Percentiles rank a stretch among this genome's conserved stretches.
Evolutionary conservation across 768 basidiomycete genomes (phyloP).

Genomic region (Kwoniella sp.): DNA sequence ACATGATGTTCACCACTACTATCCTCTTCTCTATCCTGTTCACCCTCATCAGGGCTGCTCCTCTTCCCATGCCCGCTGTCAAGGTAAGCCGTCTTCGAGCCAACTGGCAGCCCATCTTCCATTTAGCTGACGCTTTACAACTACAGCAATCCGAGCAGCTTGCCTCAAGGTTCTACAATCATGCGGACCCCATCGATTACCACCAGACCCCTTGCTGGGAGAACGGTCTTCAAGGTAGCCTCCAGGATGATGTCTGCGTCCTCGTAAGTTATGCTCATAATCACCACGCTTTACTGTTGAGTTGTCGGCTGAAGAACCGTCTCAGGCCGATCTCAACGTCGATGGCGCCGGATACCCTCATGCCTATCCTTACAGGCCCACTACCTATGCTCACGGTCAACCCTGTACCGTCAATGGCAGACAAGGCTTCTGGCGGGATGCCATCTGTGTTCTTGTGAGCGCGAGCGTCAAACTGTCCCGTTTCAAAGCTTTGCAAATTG

Average conservation of each 20-base stretch:
- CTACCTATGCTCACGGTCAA: constrained; percentile 2
- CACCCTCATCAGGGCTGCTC: constrained; percentile 26
- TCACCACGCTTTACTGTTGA: too few species aligned
- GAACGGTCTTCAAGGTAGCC: constrained; percentile 29
- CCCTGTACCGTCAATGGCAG: constrained; percentile 17
- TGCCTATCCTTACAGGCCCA: background rate
- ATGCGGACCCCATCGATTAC: constrained; percentile 17
- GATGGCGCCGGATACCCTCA: constrained; percentile 6
- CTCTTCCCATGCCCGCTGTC: constrained; percentile 32
- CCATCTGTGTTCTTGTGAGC: constrained; percentile 23
- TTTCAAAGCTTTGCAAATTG: background rate
- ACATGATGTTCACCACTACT: constrained; percentile 32
- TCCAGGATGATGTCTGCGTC: constrained; percentile 33
- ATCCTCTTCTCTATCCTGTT: constrained; percentile 36
- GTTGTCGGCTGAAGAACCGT: too few species aligned
- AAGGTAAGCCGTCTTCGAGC: constrained; percentile 19
- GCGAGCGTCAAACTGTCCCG: background rate
- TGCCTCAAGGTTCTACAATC: constrained; percentile 22
- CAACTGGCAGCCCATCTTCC: background rate
- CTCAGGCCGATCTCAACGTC: constrained; percentile 17
- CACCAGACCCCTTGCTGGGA: constrained; percentile 35
- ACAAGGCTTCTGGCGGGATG: constrained; percentile 21
- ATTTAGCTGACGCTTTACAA: background rate
- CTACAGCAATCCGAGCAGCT: constrained; percentile 22
- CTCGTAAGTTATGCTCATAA: constrained; percentile 27